Percentiles rank a stretch among this genome's conserved stretches.
Evolutionary conservation across 768 basidiomycete genomes (phyloP).

Genomic region (Russula griseocarnosa): DNA sequence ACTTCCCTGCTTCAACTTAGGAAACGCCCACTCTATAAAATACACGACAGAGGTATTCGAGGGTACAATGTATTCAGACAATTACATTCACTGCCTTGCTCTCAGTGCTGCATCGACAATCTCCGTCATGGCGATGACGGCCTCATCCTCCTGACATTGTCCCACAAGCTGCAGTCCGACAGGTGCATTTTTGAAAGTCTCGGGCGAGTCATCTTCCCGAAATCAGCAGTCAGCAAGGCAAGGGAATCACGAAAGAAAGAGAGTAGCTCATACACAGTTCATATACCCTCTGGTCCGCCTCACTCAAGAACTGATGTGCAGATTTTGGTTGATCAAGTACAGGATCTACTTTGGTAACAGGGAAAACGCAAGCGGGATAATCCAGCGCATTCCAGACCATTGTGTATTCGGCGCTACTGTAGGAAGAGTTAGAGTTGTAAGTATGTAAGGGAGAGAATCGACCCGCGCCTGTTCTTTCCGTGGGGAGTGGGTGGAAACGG

Average conservation of each 20-base stretch:
- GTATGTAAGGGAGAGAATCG: not conserved
- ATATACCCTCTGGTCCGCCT: conserved; percentile 44
- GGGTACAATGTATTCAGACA: not conserved
- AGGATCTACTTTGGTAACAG: conserved; percentile 47
- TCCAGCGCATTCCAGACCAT: conserved; percentile 47
- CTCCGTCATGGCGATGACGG: conserved; percentile 47
- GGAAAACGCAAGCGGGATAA: conserved; percentile 43
- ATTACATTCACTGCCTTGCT: conserved; percentile 7
- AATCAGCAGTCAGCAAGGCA: not conserved
- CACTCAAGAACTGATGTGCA: conserved; percentile 41
- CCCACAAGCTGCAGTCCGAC: conserved; percentile 49
- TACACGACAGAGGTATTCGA: not conserved
- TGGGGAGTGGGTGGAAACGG: conserved; percentile 46
- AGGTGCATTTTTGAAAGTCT: conserved; percentile 44
- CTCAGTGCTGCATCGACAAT: conserved; percentile 41
- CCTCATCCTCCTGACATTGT: conserved; percentile 49
- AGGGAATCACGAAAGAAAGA: not conserved
- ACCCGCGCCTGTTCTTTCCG: conserved; percentile 40
- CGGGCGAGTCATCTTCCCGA: conserved; percentile 27
- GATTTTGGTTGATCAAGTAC: conserved; percentile 37
- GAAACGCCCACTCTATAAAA: too few species aligned
- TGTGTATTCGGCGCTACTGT: conserved; percentile 44
- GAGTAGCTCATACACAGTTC: conserved; percentile 41
- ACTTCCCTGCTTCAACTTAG: too few species aligned
- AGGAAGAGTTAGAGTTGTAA: conserved; percentile 10